Base-by-base conservation (phyloP, 768 basidiomycete genomes). In the Serendipita indica region DNA sequence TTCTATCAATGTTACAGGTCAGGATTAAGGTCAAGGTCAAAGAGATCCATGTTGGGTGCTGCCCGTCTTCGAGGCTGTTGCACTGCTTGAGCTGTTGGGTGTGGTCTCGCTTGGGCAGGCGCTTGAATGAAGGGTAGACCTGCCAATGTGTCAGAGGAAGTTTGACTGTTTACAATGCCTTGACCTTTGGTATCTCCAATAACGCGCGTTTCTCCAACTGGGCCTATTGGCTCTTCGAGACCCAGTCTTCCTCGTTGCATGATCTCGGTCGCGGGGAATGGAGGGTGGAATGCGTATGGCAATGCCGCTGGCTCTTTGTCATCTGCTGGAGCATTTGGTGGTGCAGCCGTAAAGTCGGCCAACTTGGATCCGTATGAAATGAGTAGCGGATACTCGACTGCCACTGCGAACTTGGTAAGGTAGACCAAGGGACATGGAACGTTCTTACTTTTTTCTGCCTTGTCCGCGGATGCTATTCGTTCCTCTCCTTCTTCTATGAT, bases 231-330 rank as follows among this genome's bases (percentile, higher is more conserved):
- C 27, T 82, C 84, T 68, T 89, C 86, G 20, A 81, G 81, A 65
- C 85, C 88, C 69, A 89, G 78, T 59, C 78, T 77, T 1, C 89
- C 89, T 25, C 82, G 77, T 57, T 88, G 81, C 86, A 91, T 89
- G 70, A 88, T 90, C 68, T 89, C 89, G 71, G 89, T 88, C 66
- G 89, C 89, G 0, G 89, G 89, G 69, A 89, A 91, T 10, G 89
- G 89, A 34, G 88, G 88, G 72, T 89, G 89, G 75, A 91, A 89
- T 33, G 49, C 39, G 87, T 67, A 16, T 84, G 85, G 16, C 83
- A 82, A 0, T 84, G 84, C 10, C 81, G 81, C 64, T 84, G 86
- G 6, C 83, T 84, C 0, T 84, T 81, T 3, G 80, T 74, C 74
- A 46, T 81, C 76, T 64, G 87, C 86, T 20, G 86, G 86, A 80